Conservation (phyloP, 768 basidiomycete genomes). For the Phanerochaete sordida region DNA sequence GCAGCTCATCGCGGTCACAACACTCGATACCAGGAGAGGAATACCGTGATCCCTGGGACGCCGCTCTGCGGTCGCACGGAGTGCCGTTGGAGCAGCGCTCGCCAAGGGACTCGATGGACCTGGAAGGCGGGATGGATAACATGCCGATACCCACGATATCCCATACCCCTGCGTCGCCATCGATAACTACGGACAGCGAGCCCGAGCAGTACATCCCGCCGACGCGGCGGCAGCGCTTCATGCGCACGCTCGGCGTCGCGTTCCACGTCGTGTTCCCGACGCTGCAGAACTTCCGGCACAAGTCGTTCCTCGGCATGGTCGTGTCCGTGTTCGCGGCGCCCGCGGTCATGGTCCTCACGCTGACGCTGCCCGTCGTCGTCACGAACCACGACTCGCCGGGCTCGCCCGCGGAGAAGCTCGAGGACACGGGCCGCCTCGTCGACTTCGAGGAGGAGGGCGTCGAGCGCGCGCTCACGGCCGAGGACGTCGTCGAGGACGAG, state of each 20-base stretch:
- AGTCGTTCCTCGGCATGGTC: slow-evolving; percentile 63
- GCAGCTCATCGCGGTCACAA: slow-evolving; percentile 21
- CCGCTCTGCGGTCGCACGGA: slow-evolving; percentile 31
- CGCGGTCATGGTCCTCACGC: slow-evolving; percentile 77
- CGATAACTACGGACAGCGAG: not conserved
- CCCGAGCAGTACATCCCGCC: slow-evolving; percentile 34
- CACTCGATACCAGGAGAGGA: slow-evolving; percentile 25
- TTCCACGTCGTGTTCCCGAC: slow-evolving; percentile 77
- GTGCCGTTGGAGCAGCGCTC: slow-evolving; percentile 53
- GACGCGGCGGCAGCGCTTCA: slow-evolving; percentile 36
- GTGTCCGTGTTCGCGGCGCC: slow-evolving; percentile 82
- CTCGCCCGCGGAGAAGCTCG: slow-evolving; percentile 37
- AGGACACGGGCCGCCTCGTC: slow-evolving; percentile 43
- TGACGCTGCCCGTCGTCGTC: slow-evolving; percentile 90
- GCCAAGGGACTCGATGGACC: slow-evolving; percentile 14
- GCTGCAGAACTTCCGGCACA: slow-evolving; percentile 65
- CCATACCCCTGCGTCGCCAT: slow-evolving; percentile 47
- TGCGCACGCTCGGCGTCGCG: slow-evolving; percentile 35
- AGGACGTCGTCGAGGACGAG: slow-evolving; percentile 56
- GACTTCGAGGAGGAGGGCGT: slow-evolving; percentile 78
- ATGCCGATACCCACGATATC: slow-evolving; percentile 45
- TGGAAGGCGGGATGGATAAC: slow-evolving; percentile 9
- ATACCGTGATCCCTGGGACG: slow-evolving; percentile 48
- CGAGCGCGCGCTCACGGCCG: slow-evolving; percentile 66
- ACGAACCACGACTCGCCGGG: slow-evolving; percentile 41